Base-by-base conservation (phyloP, 2,329 filamentous ascomycete genomes). In the Scytalidium lignicola region DNA sequence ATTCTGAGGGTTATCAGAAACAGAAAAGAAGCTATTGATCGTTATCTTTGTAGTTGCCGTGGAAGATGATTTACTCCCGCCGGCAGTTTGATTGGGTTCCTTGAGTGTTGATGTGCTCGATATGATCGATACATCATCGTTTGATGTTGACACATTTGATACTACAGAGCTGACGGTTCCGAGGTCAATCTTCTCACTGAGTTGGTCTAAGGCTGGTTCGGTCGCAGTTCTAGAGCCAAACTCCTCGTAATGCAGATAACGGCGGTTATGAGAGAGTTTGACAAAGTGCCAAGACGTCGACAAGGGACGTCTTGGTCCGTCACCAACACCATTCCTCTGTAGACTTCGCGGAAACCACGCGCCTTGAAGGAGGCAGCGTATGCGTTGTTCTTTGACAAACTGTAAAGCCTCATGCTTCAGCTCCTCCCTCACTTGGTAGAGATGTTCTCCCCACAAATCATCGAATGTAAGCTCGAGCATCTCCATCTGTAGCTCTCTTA, bases 321-420 rank as follows among this genome's bases (percentile, higher is more conserved):
- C 57, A 29, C 13, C 41, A 20, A 43, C 40, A 43, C 53, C 47
- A 1, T 79, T 64, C 62, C 68, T 61, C 66, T 71, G 57, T 70
- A 51, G 65, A 55, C 50, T 65, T 58, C 46, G 62, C 62, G 68
- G 45, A 70, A 97, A 99, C 93, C 93, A 99, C 9, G 87, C 84
- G 6, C 93, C 93, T 57, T 89, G 80, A 3, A 97, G 78, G 37
- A 99, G 74, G 64, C 91, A 96, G 47, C 93, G 80, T 53, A 97
- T 88, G 32, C 93, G 83, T 67, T 99, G 93, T 70, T 99, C 93
- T 68, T 96, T 96, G 68, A 97, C 88, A 63, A 99, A 99, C 62
- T 96, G 89, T 47, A 96, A 72, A 10, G 92, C 90, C 67, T 99
- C 93, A 60, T 92, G 84, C 58, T 89, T 87, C 41, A 97, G 76